phyloP scores from a whole-genome alignment of 2,329 filamentous ascomycete species.

The Aspergillus viridinutans region DNA sequence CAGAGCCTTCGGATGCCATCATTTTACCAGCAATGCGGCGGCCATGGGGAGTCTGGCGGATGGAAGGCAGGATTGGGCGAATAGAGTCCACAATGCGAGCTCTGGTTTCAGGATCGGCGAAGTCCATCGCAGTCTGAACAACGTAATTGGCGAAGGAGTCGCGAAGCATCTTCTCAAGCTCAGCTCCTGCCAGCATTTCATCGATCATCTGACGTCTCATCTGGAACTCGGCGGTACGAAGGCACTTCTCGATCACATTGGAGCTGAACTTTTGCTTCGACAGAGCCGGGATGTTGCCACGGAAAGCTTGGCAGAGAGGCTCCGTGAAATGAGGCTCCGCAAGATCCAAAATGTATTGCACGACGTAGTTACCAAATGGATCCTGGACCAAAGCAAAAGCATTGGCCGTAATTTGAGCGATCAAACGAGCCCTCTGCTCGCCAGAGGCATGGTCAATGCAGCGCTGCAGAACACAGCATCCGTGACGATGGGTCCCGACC shows the following conservation, averaged over 20 bases:
- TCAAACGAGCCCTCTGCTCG: constrained; percentile 80
- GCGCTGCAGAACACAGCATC: constrained; percentile 94
- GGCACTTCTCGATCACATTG: constrained; percentile 95
- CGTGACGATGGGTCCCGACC: constrained; percentile 94
- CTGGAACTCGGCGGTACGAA: constrained; percentile 73
- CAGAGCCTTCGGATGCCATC: constrained; percentile 48
- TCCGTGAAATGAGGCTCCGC: constrained; percentile 84
- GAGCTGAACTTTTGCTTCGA: constrained; percentile 99
- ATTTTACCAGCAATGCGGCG: constrained; percentile 93
- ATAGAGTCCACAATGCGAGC: constrained; percentile 75
- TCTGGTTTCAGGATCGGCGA: constrained; percentile 70
- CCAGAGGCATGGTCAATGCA: constrained; percentile 97
- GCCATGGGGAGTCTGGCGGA: constrained; percentile 88
- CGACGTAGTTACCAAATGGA: constrained; percentile 96
- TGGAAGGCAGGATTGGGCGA: constrained; percentile 75
- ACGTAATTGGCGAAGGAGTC: constrained; percentile 98
- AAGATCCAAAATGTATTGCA: constrained; percentile 96
- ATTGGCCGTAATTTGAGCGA: constrained; percentile 80
- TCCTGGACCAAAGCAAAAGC: constrained; percentile 90
- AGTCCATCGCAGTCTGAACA: constrained; percentile 91
- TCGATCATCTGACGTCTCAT: constrained; percentile 78
- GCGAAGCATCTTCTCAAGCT: constrained; percentile 83
- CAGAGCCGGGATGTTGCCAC: constrained; percentile 63
- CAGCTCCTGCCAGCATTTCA: constrained; percentile 68
- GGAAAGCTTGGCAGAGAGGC: constrained; percentile 78